A percentile compares a stretch with the other conserved stretches of the same genome.
Evolutionary conservation across 768 basidiomycete genomes (phyloP).

Genomic region (Boletus subcaerulescens): DNA sequence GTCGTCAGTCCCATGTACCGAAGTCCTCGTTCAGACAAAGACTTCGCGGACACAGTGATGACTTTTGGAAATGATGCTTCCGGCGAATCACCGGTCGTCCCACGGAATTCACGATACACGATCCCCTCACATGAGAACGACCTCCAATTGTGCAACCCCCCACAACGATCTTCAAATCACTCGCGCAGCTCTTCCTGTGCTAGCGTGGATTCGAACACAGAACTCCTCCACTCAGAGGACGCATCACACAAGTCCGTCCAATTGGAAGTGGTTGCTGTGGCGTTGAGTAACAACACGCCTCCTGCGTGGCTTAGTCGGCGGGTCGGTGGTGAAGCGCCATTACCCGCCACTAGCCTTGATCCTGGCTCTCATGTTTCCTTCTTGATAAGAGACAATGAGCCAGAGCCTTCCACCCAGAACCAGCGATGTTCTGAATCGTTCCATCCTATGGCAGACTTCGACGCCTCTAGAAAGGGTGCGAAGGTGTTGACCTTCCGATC

Average conservation of each 20-base stretch:
- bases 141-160: not conserved
- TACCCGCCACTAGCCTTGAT: not conserved
- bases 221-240: slow-evolving; percentile 12
- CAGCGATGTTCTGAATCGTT: not conserved
- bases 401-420: not conserved
- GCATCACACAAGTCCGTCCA: slow-evolving; percentile 1
- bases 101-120: not conserved
- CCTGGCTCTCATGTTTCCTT: not conserved
- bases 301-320: slow-evolving; percentile 13
- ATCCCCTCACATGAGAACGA: slow-evolving; percentile 1
- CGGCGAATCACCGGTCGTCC: slow-evolving; percentile 17
- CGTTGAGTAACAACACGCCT: not conserved
- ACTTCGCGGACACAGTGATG: slow-evolving; percentile 11
- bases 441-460: not conserved
- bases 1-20: slow-evolving; percentile 55
- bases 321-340: slow-evolving; percentile 2
- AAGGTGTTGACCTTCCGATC: slow-evolving; percentile 3
- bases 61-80: slow-evolving; percentile 26
- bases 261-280: not conserved
- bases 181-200: slow-evolving; percentile 11
- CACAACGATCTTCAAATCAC: slow-evolving; percentile 1
- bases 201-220: slow-evolving; percentile 19
- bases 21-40: slow-evolving; percentile 10
- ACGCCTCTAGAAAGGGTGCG: not conserved
- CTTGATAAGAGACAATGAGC: not conserved